Base-by-base conservation (phyloP, 768 basidiomycete species). In the Royoungia palumana region DNA sequence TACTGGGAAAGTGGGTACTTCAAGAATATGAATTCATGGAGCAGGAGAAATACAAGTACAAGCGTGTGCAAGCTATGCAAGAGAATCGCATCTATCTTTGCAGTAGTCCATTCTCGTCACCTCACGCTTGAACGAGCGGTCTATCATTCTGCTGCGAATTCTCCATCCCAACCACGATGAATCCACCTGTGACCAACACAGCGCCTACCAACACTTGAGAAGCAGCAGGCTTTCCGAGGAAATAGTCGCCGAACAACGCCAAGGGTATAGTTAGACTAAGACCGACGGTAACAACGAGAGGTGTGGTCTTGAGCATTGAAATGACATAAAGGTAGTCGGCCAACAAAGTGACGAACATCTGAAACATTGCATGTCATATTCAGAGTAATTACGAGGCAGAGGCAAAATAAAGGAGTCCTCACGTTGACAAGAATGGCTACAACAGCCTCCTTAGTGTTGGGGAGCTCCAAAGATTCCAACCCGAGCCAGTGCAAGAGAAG, bases 261-360 rank as follows among this genome's bases (percentile, higher is more conserved):
- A 94, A 73, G 5, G 94, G 95, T 65, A 97, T 96, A 1, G 96
- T 96, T 12, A 98, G 77, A 49, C 88, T 91, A 10, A 98, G 76
- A 22, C 95, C 95, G 46, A 97, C 75, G 1, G 95, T 98, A n/a
- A 89, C 94, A 17, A 96, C 90, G 12, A 94, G 72, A 0, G 94
- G 94, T 2, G 94, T 94, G 7, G 95, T 99, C 71, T 94, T 95
- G 54, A 99, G 81, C 93, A 97, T 95, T 3, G 94, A 88, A 19
- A 90, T 62, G 25, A 91, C 82, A 63, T 92, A 92, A 39, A 93
- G 63, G 62, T 87, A 95, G 68, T 96, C 93, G 50, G 87, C 89
- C 11, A 79, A 81, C 27, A 89, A 69, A 0, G 90, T 92, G 59
- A 94, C 90, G 27, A 72, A 70, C 88, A 92, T 93, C 85, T 95